A percentile compares a stretch with the other conserved stretches of the same genome.
phyloP scores from a whole-genome alignment of 768 basidiomycete genomes.

The Brasilioporus rufonigricans region DNA sequence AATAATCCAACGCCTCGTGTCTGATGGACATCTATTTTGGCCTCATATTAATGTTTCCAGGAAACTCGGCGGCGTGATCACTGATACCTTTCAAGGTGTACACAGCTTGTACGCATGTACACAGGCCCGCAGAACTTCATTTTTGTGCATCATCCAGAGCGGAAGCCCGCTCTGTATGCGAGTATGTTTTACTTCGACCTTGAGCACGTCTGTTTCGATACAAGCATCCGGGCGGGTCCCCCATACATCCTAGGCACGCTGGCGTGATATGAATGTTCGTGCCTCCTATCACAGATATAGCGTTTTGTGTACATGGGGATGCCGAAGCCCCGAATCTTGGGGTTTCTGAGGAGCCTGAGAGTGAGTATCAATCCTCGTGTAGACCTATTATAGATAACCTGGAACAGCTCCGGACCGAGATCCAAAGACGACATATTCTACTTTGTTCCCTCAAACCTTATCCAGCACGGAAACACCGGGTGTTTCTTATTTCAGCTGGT shows the following conservation, averaged over 20 bases:
- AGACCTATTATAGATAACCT: neutral
- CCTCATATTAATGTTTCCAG: neutral
- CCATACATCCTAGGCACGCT: too few relatives aligned
- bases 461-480: neutral
- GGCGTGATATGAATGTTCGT: neutral
- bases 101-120: conserved; percentile 7
- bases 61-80: neutral
- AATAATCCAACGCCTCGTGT: neutral
- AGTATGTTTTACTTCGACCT: neutral
- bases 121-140: neutral
- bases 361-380: neutral
- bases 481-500: neutral
- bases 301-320: neutral
- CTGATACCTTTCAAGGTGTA: neutral
- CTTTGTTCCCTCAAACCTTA: neutral
- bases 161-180: neutral
- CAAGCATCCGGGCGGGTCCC: neutral
- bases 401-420: neutral
- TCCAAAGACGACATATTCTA: neutral
- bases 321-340: neutral
- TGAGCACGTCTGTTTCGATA: neutral
- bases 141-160: neutral
- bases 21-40: conserved; percentile 8
- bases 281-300: neutral
- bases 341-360: neutral